Base-by-base conservation (phyloP, 2,329 filamentous ascomycete genomes). In the Ophiostoma sp. region DNA sequence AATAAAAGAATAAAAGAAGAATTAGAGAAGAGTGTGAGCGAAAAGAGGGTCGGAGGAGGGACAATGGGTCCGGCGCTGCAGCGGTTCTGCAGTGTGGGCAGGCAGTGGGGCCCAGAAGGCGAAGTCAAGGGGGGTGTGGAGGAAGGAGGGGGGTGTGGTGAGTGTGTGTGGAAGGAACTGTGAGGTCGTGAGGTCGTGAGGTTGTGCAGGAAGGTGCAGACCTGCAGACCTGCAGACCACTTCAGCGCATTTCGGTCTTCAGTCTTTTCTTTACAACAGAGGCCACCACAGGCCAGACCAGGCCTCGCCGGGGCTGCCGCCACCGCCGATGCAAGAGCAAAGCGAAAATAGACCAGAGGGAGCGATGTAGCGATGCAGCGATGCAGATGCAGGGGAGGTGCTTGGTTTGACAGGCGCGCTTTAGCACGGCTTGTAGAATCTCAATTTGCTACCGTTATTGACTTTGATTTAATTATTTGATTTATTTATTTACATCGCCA, bases 101-200 rank as follows among this genome's bases (percentile, higher is more conserved):
- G 28, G 57, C 28, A 28, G 74, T 75, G 74, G 74, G 55, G 71
- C 64, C 57, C 31, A 52, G 45, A 61, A 70, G 73, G 71, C 72
- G 68, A 70, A 73, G 75, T 50, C 72, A 57, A 63, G 69, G 63
- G 68, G 64, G 70, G 74, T 70, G 72, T 72, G 68, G 57, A 39
- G 68, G 70, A 66, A 36, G 45, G 59, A 59, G 72, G 50, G 69
- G 52, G 36, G 25, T 25, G 52, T 22, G 66, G 42, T 1, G 9
- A 8, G 39, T 42, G 39, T 42, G 39, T 66, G 52, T 70, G 42
- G 22, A 59, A 42, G 39, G 39, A 42, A 42, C 42, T 48, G 33
- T 36, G 33, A 4, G 33, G 33, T 4, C 3, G 33, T n/a, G 42
- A 48, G 42, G 42, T 42, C 15, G 42, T 48, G 42, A 48, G 42